phyloP scores from a whole-genome alignment of 768 basidiomycete genomes.

The Suillus sp. region DNA sequence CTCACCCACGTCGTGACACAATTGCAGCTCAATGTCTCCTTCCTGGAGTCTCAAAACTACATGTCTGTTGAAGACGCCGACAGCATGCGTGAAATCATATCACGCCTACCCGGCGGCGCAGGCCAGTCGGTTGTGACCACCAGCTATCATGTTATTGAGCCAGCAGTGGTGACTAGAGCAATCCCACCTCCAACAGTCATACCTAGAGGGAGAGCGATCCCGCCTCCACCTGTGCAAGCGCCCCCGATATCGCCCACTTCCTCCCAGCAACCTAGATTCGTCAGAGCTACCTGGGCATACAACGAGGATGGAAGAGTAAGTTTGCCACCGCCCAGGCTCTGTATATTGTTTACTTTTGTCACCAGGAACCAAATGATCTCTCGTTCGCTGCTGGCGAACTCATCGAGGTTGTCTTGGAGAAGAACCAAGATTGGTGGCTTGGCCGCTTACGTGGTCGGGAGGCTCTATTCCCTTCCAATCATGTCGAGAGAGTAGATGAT shows the following conservation, averaged over 20 bases:
- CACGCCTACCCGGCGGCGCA: conserved; percentile 42
- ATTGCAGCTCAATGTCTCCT: conserved; percentile 56
- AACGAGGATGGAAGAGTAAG: conserved; percentile 58
- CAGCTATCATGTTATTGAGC: conserved; percentile 13
- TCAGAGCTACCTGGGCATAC: conserved; percentile 64
- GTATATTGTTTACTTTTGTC: conserved; percentile 13
- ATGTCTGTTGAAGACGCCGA: conserved; percentile 51
- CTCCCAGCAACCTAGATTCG: conserved; percentile 12
- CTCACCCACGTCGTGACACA: conserved; percentile 62
- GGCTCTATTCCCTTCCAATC: conserved; percentile 78
- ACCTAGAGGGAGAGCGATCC: conserved; percentile 22
- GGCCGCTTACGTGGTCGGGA: conserved; percentile 63
- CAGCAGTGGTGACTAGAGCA: conserved; percentile 13
- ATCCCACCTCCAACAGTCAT: background rate
- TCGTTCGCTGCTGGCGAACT: conserved; percentile 75
- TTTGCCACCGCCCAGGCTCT: conserved; percentile 4
- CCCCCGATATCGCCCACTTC: conserved; percentile 8
- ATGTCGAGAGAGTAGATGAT: conserved; percentile 60
- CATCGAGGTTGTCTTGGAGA: conserved; percentile 78
- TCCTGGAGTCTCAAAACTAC: conserved; percentile 56
- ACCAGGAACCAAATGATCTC: conserved; percentile 77
- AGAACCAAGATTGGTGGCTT: conserved; percentile 87
- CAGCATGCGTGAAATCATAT: conserved; percentile 44
- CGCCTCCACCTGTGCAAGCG: conserved; percentile 8
- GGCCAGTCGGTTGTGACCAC: conserved; percentile 19